A percentile compares a stretch with the other conserved stretches of the same genome.
These are phyloP conservation scores for Penicillium coprophilum DNA, from an alignment of 495 filamentous ascomycete species.

Conservation along the genomic window DNA sequence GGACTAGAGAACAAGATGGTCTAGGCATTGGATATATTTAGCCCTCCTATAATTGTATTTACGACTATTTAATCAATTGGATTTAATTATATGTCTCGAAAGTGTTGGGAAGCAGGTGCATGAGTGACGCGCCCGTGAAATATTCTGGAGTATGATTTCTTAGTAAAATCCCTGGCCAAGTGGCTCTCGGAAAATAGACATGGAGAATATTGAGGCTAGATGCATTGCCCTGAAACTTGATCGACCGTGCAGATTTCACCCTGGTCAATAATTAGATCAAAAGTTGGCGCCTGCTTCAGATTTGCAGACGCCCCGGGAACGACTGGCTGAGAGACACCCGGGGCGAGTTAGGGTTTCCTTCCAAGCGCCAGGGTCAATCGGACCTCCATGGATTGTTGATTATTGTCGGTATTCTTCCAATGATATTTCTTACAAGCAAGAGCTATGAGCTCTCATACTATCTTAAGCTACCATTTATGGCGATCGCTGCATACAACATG, in stretches of 20 bases:
- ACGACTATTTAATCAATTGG: background rate
- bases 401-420: background rate
- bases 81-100: background rate
- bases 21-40: background rate
- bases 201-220: background rate
- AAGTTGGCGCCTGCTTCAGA: slow-evolving; percentile 32
- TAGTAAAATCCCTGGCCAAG: background rate
- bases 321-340: slow-evolving; percentile 34
- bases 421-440: background rate
- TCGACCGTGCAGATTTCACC: slow-evolving; percentile 14
- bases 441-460: slow-evolving; percentile 4
- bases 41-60: slow-evolving; percentile 5
- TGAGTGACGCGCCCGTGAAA: background rate
- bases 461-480: slow-evolving; percentile 12
- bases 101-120: slow-evolving; percentile 6
- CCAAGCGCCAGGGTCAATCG: slow-evolving; percentile 28
- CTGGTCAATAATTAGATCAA: background rate
- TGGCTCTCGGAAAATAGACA: slow-evolving; percentile 6
- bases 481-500: slow-evolving; percentile 2
- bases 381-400: background rate
- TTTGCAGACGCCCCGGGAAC: slow-evolving; percentile 16
- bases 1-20: slow-evolving; percentile 14
- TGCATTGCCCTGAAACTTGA: slow-evolving; percentile 23
- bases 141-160: background rate
- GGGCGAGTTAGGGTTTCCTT: slow-evolving; percentile 17